Evolutionary conservation across 495 filamentous ascomycete genomes (phyloP), one percentile per base, ranked within the genome.

Genomic region (Talaromyces nanjingensis): DNA sequence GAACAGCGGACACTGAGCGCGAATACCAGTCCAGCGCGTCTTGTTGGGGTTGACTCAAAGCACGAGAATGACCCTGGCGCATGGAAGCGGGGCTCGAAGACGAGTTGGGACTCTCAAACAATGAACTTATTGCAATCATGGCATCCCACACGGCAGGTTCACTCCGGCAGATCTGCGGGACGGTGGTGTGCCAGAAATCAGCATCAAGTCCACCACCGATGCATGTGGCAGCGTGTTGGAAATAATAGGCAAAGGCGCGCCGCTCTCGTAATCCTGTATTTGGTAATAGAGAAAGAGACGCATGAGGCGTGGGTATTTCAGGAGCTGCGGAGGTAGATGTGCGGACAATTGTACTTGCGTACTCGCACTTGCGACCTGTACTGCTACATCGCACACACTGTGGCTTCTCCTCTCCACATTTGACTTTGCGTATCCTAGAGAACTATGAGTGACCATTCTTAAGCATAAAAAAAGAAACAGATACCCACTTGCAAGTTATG

Each of bases 141-240:
- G 84, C 85, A 67, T 87, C 84, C 70, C 83, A 83, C 1, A 87
- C 79, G 0, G 84, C 83, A 0, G 85, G 83, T 64, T 86, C 84
- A 54, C 71, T 71, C 39, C 78, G 82, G 64, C 81, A 82, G 16
- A 84, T 76, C 68, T 85, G 83, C 5, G 84, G 79, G 7, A 87
- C 78, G 20, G 84, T 69, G 11, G 76, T 78, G 29, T 79, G 70
- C 85, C 84, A 87, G 65, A 88, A 87, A 62, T 77, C 74, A 33
- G 74, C 69, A 68, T 85, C 83, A 33, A 83, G 69, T 34, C 71
- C 78, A 20, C 79, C 83, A 6, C 74, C 74, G 16, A 79, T 61
- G 11, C 66, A 71, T 0, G 60, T 34, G 20, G 76, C 71, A 3
- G 71, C 72, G 20, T 66, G 52, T 27, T 78, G 66, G 55, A 74